Base-by-base conservation (phyloP, 352 stramenopile genomes). In the Phytopythium helicoides region DNA sequence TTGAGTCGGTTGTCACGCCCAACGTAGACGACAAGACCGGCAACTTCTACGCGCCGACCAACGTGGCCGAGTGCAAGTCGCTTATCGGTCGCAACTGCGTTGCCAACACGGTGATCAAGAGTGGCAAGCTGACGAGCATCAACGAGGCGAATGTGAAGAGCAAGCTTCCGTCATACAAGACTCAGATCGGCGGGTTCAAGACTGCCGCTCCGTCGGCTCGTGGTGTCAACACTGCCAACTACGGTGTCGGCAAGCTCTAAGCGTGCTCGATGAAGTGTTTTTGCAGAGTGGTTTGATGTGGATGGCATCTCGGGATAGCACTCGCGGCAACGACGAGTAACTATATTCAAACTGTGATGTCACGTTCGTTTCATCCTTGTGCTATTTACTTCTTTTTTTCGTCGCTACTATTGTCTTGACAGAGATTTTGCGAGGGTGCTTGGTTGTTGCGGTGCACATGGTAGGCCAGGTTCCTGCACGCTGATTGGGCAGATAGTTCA, bases 1-100 rank as follows among this genome's bases (percentile, higher is more conserved):
- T 68, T 14, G 44, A 49, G 18, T 62, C 52, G 4, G 51, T 52
- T 1, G 52, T 44, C 16, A 53, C n/a, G 16, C 53, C 52, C n/a
- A 63, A 59, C 36, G 19, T 54, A 3, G 58, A 61, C 7, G 52
- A 62, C n/a, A 22, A 38, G 8, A n/a, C 34, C 10, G 54, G 52
- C 31, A 34, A 62, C 39, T 56, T 67, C 28, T 67, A 62, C 42
- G 48, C 62, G 6, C 54, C 60, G 40, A 26, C 28, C 6, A 22
- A 35, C 4, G 39, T 46, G 18, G 52, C 42, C 18, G 26, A 61
- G 23, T 65, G 56, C 36, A 44, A 67, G 34, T 57, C 56, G 9
- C 16, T 40, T 18, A 47, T 65, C 15, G 47, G 41, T 11, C 61
- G 61, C 34, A 56, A 52, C 14, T 68, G 60, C 28, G 48, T 60